Percentiles rank a stretch among this genome's conserved stretches.
These are phyloP conservation scores for Phytophthora pinifolia DNA, from an alignment of 352 stramenopile genomes.

Conservation along the genomic window DNA sequence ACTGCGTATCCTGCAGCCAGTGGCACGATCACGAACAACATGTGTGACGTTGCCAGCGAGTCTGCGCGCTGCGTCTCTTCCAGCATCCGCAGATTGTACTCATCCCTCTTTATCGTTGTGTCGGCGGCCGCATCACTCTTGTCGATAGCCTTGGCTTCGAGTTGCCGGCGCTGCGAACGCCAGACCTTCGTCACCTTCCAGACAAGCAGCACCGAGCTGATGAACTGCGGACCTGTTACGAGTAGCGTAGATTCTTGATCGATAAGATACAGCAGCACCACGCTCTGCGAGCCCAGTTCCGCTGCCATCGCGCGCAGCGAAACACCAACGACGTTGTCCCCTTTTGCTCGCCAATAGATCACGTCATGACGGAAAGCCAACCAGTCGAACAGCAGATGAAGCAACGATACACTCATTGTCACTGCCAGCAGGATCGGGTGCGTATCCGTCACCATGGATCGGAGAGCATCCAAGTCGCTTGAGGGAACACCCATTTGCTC, in stretches of 20 bases:
- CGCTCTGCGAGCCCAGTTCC: conserved; percentile 91
- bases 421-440: conserved; percentile 95
- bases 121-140: conserved; percentile 25
- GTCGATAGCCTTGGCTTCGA: conserved; percentile 1
- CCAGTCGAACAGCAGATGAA: conserved; percentile 98
- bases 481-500: conserved; percentile 60
- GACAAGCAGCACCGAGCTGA: conserved; percentile 78
- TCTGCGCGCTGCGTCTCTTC: conserved; percentile 69
- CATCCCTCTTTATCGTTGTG: conserved; percentile 35
- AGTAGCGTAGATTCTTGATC: conserved; percentile 95
- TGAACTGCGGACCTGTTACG: conserved; percentile 77
- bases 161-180: conserved; percentile 30
- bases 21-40: conserved; percentile 76
- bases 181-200: conserved; percentile 88
- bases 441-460: conserved; percentile 92
- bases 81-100: conserved; percentile 26
- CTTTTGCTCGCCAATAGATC: conserved; percentile 93
- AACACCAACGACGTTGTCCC: conserved; percentile 93
- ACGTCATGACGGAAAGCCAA: conserved; percentile 98
- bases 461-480: conserved; percentile 87
- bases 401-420: conserved; percentile 94
- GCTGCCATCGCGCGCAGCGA: conserved; percentile 92
- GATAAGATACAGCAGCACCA: conserved; percentile 96
- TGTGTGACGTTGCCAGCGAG: conserved; percentile 80
- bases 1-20: conserved; percentile 73